These are phyloP conservation scores for Carallia pectinifolia DNA, from an alignment of 345 rosid genomes.

Conservation along the genomic window DNA sequence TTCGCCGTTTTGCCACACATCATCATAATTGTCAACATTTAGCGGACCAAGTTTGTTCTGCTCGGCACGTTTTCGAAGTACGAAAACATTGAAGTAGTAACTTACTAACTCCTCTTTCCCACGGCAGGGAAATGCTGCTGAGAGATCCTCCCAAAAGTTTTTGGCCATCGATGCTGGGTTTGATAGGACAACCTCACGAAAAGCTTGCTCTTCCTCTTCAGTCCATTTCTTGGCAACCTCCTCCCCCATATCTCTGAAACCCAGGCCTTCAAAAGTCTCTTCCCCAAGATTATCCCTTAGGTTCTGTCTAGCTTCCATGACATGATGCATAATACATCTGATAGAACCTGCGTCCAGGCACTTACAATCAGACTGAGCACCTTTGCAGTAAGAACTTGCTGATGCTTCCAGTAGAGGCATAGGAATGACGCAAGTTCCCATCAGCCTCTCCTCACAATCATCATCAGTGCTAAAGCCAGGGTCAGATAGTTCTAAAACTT, in stretches of 20 bases:
- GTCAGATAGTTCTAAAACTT: not conserved
- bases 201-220: slow-evolving; percentile 53
- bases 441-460: slow-evolving; percentile 8
- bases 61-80: slow-evolving; percentile 55
- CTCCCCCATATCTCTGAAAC: slow-evolving; percentile 76
- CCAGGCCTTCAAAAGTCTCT: slow-evolving; percentile 48
- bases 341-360: slow-evolving; percentile 60
- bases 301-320: slow-evolving; percentile 53
- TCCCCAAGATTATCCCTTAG: slow-evolving; percentile 44
- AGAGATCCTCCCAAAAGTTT: slow-evolving; percentile 65
- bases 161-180: slow-evolving; percentile 49
- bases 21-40: slow-evolving; percentile 76
- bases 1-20: slow-evolving; percentile 50
- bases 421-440: slow-evolving; percentile 20
- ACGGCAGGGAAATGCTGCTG: slow-evolving; percentile 51
- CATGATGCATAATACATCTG: slow-evolving; percentile 58
- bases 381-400: not conserved
- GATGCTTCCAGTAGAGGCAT: slow-evolving; percentile 1
- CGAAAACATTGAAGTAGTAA: slow-evolving; percentile 73
- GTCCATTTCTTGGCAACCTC: slow-evolving; percentile 55
- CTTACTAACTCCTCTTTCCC: slow-evolving; percentile 60
- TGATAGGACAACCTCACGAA: slow-evolving; percentile 59
- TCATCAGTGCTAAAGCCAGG: not conserved
- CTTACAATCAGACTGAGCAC: slow-evolving; percentile 42
- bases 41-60: slow-evolving; percentile 54